Conservation (phyloP, 73 alveolate species). For the Stentor roeselii region DNA sequence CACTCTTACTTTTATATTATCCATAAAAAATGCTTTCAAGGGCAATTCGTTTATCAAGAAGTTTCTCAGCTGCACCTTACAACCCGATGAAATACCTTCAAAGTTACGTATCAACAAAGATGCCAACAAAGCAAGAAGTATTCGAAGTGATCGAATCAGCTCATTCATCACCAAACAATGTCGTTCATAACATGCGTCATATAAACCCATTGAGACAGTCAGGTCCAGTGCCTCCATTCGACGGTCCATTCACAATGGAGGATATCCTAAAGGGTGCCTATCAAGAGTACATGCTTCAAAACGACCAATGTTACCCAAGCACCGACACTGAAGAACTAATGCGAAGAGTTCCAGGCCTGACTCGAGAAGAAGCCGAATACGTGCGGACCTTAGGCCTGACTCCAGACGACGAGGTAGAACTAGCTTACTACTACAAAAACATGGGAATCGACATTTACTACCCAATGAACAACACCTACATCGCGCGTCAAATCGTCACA, state of each 20-base stretch:
- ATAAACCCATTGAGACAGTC: conserved; percentile 87
- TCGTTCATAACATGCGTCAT: conserved; percentile 82
- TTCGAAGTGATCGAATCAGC: conserved; percentile 65
- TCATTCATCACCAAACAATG: conserved; percentile 62
- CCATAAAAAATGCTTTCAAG: conserved; percentile 6
- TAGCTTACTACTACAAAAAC: conserved; percentile 72
- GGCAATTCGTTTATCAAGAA: neutral
- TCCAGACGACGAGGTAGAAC: conserved; percentile 87
- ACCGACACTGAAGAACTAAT: conserved; percentile 85
- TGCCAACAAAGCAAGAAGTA: conserved; percentile 75
- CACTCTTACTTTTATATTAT: neutral
- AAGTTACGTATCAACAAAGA: conserved; percentile 60
- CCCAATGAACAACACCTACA: conserved; percentile 75
- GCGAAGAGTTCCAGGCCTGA: conserved; percentile 92
- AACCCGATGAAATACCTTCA: conserved; percentile 79
- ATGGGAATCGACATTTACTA: conserved; percentile 80
- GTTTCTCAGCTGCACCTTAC: conserved; percentile 77
- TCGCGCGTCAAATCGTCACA: conserved; percentile 84
- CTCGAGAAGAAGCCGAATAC: conserved; percentile 85
- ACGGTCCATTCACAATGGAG: conserved; percentile 59
- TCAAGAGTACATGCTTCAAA: conserved; percentile 61
- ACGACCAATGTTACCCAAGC: conserved; percentile 58
- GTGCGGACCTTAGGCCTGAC: conserved; percentile 72
- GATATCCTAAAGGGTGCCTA: conserved; percentile 50
- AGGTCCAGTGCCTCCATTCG: conserved; percentile 90